Conservation (phyloP, 768 basidiomycete species). For the Podaxis carcinomalis region DNA sequence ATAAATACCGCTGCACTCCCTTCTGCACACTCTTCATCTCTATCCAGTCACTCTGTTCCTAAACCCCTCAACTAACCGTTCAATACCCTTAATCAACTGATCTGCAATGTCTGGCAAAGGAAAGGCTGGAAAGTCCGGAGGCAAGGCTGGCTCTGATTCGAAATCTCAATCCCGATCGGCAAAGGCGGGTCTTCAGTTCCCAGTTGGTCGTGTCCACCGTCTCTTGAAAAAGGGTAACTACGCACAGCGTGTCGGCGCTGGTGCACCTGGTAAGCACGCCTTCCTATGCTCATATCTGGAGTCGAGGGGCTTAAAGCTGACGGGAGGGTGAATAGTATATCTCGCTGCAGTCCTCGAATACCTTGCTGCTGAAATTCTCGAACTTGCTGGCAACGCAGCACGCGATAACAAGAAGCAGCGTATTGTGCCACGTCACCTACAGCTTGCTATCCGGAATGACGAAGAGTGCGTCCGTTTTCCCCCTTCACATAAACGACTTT, state of each 20-base stretch:
- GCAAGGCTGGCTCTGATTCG: conserved; percentile 36
- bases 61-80: conserved; percentile 10
- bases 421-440: conserved; percentile 92
- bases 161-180: conserved; percentile 70
- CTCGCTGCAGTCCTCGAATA: conserved; percentile 92
- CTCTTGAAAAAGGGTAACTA: conserved; percentile 84
- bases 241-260: conserved; percentile 74
- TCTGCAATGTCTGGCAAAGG: conserved; percentile 6
- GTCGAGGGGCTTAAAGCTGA: neutral
- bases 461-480: conserved; percentile 54
- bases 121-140: neutral
- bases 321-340: conserved; percentile 50
- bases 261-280: conserved; percentile 54
- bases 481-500: conserved; percentile 7
- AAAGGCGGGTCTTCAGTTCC: conserved; percentile 75
- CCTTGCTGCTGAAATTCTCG: conserved; percentile 89
- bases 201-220: conserved; percentile 92
- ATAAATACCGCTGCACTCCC: conserved; percentile 30
- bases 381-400: conserved; percentile 86
- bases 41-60: conserved; percentile 13
- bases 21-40: conserved; percentile 8
- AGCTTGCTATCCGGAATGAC: conserved; percentile 92
- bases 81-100: conserved; percentile 10
- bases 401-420: conserved; percentile 93
- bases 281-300: too few relatives aligned